A percentile compares a stretch with the other conserved stretches of the same genome.
Conservation (phyloP, 2,329 filamentous ascomycete species). For the Byssothecium circinans region DNA sequence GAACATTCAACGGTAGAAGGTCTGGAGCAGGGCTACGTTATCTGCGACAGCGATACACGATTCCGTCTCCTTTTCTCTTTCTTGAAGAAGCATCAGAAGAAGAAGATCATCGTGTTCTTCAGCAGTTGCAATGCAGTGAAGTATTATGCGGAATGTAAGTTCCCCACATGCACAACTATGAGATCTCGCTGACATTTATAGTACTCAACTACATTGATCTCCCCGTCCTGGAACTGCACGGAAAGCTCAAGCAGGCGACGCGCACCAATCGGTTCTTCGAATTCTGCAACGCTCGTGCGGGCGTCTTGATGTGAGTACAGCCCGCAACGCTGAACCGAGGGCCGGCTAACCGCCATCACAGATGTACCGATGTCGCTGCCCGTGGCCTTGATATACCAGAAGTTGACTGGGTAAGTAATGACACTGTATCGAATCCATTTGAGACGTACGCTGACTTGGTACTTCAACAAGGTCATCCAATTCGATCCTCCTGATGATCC, state of each 20-base stretch:
- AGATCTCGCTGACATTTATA: constrained; percentile 77
- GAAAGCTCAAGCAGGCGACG: constrained; percentile 96
- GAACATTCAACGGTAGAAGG: constrained; percentile 91
- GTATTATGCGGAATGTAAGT: constrained; percentile 74
- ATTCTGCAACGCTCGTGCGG: constrained; percentile 82
- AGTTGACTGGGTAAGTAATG: constrained; percentile 76
- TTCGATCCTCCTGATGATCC: constrained; percentile 93
- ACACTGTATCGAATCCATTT: constrained; percentile 46
- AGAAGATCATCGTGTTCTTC: constrained; percentile 98
- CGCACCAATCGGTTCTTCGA: constrained; percentile 99
- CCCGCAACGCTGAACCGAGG: constrained; percentile 55
- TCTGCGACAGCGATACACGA: constrained; percentile 90
- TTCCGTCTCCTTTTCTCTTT: constrained; percentile 95
- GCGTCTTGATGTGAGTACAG: constrained; percentile 90
- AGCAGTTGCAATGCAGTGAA: constrained; percentile 85
- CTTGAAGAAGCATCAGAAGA: constrained; percentile 86
- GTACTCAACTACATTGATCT: constrained; percentile 96
- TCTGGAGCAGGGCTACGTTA: constrained; percentile 91
- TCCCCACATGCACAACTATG: constrained; percentile 42
- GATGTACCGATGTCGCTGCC: constrained; percentile 96
- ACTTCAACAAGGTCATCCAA: constrained; percentile 52
- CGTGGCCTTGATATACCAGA: constrained; percentile 93
- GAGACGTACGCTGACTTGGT: neutral
- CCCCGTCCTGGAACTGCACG: constrained; percentile 81
- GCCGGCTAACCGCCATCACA: constrained; percentile 85